Base-by-base conservation (phyloP, 345 rosid species). In the Abelmoschus esculentus region DNA sequence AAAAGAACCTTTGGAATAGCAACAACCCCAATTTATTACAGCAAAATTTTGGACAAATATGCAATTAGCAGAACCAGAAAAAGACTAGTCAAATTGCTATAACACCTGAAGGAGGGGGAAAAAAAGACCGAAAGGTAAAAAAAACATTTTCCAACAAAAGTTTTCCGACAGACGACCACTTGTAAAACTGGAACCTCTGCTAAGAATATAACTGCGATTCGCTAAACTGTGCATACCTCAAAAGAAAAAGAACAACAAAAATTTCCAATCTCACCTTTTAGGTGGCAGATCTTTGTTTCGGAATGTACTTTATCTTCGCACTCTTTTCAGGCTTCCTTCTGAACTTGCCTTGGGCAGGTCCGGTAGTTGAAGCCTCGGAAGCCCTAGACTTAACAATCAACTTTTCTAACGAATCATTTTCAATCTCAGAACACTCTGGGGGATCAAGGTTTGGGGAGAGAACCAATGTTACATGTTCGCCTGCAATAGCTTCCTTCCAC, bases 401-500 rank as follows among this genome's bases (percentile, higher is more conserved):
- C 19, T 14, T 17, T 53, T 81, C 84, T 42, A 82, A 68, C 61
- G 80, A 76, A 58, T 73, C 83, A 6, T 17, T 34, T 18, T 74
- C 69, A 18, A 61, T 44, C 73, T 59, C 82, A 3, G 62, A 66
- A 40, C 26, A 53, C 70, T 71, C 74, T 36, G 58, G 62, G 66
- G 76, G 55, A 42, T 85, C 85, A 11, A 70, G 74, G 67, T 84
- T 84, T 18, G 80, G 77, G 22, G 84, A 74, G 60, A 89, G 80
- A 73, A 82, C 82, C 83, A 92, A 74, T 64, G 74, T 84, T 78
- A 90, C 88, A 72, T 92, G 98, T 66, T 89, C 85, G 1, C 74
- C 75, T 7, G 84, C 85, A 34, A 80, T 81, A 61, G 92, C 92
- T 81, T 83, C 87, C 80, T 86, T 90, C 99, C 99, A 96, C 80